phyloP scores from a whole-genome alignment of 345 rosid genomes.

The Anastatica hierochuntica region DNA sequence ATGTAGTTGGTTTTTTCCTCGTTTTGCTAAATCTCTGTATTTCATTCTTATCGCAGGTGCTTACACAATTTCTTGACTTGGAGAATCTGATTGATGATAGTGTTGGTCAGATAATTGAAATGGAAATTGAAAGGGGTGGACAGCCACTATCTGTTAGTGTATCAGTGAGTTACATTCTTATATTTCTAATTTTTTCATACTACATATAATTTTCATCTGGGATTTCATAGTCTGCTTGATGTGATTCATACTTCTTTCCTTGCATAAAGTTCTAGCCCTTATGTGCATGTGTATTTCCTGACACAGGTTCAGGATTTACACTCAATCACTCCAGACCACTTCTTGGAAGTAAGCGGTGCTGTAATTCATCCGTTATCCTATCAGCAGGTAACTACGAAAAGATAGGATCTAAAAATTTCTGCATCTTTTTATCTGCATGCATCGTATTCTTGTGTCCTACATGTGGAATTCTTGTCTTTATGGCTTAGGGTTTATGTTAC shows the following conservation, averaged over 20 bases:
- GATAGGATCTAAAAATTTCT: background rate
- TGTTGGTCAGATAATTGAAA: conserved; percentile 47
- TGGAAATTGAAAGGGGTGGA: conserved; percentile 93
- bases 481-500: conserved; percentile 3
- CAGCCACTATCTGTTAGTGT: conserved; percentile 45
- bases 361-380: conserved; percentile 89
- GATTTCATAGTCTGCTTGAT: background rate
- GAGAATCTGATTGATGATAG: conserved; percentile 77
- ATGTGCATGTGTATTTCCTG: conserved; percentile 4
- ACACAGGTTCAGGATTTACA: conserved; percentile 94
- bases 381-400: conserved; percentile 58
- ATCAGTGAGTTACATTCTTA: conserved; percentile 44
- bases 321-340: conserved; percentile 70
- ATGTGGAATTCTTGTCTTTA: conserved; percentile 4
- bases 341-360: conserved; percentile 91
- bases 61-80: conserved; percentile 72
- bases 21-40: conserved; percentile 4
- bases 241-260: conserved; percentile 1
- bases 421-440: background rate
- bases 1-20: background rate
- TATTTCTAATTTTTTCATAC: background rate
- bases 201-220: background rate
- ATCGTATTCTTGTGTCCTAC: conserved; percentile 2
- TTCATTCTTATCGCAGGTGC: conserved; percentile 45
- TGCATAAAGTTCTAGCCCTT: background rate